Conservation (phyloP, 768 basidiomycete genomes). For the Rhodocollybia butyracea region DNA sequence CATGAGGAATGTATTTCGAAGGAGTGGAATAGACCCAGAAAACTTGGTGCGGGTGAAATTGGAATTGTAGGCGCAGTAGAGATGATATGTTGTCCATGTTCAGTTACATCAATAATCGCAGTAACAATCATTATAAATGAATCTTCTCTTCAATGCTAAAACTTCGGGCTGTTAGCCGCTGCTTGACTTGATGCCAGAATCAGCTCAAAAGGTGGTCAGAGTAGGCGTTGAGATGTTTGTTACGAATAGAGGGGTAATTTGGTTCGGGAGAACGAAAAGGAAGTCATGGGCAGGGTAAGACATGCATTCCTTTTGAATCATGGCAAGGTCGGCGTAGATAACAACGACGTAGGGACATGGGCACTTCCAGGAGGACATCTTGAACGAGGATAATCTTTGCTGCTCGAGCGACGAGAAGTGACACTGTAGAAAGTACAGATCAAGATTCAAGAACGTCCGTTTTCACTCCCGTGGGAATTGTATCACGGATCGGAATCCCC, state of each 20-base stretch:
- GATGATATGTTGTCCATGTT: too few species aligned
- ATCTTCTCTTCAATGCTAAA: too few species aligned
- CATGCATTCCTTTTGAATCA: background rate
- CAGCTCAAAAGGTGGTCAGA: background rate
- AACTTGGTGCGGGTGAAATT: too few species aligned
- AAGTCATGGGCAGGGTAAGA: constrained; percentile 2
- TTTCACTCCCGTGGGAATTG: background rate
- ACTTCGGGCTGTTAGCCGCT: too few species aligned
- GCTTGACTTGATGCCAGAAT: too few species aligned
- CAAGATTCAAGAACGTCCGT: background rate
- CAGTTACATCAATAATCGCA: too few species aligned
- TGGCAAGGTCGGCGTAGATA: background rate
- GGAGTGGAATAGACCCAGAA: too few species aligned
- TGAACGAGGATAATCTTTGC: background rate
- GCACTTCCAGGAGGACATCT: constrained; percentile 5
- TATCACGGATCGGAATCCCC: too few species aligned
- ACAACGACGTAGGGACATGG: background rate
- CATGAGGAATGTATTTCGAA: too few species aligned
- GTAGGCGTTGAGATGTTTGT: constrained; percentile 2
- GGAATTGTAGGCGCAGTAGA: too few species aligned
- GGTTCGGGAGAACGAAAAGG: background rate
- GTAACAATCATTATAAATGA: too few species aligned
- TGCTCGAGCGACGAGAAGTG: background rate
- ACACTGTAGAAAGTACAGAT: too few species aligned
- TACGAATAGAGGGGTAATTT: background rate